Base-by-base conservation (phyloP, 306 rosid species). In the Cicer bijugum region DNA sequence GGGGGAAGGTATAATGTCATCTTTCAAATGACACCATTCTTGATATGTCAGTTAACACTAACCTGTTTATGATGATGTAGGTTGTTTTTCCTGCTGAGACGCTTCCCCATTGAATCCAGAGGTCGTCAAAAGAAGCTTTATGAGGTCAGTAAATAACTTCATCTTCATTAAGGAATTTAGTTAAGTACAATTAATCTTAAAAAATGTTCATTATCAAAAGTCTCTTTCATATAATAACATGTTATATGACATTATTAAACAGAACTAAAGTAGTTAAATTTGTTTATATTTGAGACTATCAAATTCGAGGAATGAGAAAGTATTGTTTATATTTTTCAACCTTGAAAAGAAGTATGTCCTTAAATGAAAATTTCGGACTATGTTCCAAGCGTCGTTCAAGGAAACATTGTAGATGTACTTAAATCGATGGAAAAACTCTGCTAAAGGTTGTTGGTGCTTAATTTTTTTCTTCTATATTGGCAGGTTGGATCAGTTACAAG, bases 401-500 rank as follows among this genome's bases (percentile, higher is more conserved):
- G 5, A 48, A 68, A 47, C 44, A 35, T 8, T 33, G 19, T 35
- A 15, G 14, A 57, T 4, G 17, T 45, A 28, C 61, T 62, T 73
- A 6, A 37, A 37, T 60, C n/a, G 45, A 17, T 55, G n/a, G 40
- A 14, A 51, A 67, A 69, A 62, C 12, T 10, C 38, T 15, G 55
- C n/a, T 35, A 44, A 67, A 63, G 52, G 72, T n/a, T 45, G n/a
- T 59, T 67, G 62, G 56, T 64, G 70, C 33, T 53, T 69, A 52
- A 75, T 71, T 7, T 79, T 66, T 65, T 59, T 8, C 78, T 60
- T 60, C 52, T 38, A 19, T 28, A 44, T 17, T 77, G 68, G 72
- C 88, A 91, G 95, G 97, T 91, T 73, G 97, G 95, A 46, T 83
- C 83, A 9, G 91, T 91, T 64, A 91, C 97, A 40, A 75, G 78